A percentile compares a stretch with the other conserved stretches of the same genome.
Conservation (phyloP, 2,329 filamentous ascomycete species). For the Colletotrichum coccodes region DNA sequence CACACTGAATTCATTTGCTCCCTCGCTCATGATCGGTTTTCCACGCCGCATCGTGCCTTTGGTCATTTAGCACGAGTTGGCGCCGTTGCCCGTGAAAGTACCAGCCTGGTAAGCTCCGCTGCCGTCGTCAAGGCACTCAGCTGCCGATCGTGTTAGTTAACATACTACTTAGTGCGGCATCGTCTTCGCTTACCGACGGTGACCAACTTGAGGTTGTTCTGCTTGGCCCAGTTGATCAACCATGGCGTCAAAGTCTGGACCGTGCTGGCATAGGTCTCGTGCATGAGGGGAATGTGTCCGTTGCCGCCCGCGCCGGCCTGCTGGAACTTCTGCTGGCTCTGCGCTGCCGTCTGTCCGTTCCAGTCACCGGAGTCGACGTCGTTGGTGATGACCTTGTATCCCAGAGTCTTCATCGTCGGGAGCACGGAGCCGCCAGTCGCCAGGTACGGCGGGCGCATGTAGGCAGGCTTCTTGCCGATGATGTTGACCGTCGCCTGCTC, state of each 20-base stretch:
- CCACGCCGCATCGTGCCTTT: not conserved
- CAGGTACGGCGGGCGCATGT: constrained; percentile 62
- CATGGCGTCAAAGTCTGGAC: constrained; percentile 59
- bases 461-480: constrained; percentile 57
- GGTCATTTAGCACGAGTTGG: not conserved
- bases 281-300: constrained; percentile 67
- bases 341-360: constrained; percentile 59
- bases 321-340: constrained; percentile 64
- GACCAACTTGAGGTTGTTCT: constrained; percentile 58
- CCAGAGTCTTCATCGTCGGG: constrained; percentile 53
- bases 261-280: constrained; percentile 62
- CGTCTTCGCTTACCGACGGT: constrained; percentile 55
- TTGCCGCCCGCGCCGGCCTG: constrained; percentile 52
- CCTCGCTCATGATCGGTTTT: accelerated
- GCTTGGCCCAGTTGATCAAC: constrained; percentile 61
- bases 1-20: not conserved
- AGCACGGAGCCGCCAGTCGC: constrained; percentile 56
- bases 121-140: constrained; percentile 54
- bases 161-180: not conserved
- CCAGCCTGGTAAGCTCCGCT: constrained; percentile 52
- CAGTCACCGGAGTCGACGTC: constrained; percentile 72
- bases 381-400: constrained; percentile 70
- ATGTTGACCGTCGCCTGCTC: constrained; percentile 63
- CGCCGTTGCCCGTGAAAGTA: constrained; percentile 46
- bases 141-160: constrained; percentile 34